These are phyloP conservation scores for Backusella westeae DNA, from an alignment of 192 early-diverging fungal genomes.

Conservation along the genomic window DNA sequence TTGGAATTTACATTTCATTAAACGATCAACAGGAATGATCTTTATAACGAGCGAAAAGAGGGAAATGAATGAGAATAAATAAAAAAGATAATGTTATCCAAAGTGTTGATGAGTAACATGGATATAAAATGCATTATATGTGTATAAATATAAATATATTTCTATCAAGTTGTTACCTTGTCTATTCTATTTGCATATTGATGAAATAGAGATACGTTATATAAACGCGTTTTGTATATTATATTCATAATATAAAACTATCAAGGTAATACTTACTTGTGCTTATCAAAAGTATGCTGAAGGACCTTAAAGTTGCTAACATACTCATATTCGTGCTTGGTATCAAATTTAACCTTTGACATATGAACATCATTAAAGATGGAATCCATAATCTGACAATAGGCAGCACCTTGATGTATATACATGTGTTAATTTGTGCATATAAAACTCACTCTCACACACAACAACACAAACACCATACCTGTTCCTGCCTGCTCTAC, in stretches of 20 bases:
- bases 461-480: constrained; percentile 24
- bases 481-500: constrained; percentile 95
- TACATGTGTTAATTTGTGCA: neutral
- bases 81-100: neutral
- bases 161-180: constrained; percentile 54
- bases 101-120: neutral
- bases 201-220: neutral
- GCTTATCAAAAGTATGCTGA: constrained; percentile 81
- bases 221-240: constrained; percentile 5
- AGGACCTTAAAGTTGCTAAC: constrained; percentile 94
- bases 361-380: constrained; percentile 78
- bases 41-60: constrained; percentile 18
- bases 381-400: constrained; percentile 71
- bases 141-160: neutral
- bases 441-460: neutral
- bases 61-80: neutral
- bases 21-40: constrained; percentile 82
- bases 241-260: neutral
- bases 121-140: neutral
- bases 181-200: constrained; percentile 52
- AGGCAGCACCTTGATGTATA: constrained; percentile 55
- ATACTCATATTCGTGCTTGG: constrained; percentile 97
- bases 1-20: constrained; percentile 96
- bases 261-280: constrained; percentile 52
- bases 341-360: constrained; percentile 88